Conservation (phyloP, 148 eudicot genomes). For the Fallopia convolvulus region DNA sequence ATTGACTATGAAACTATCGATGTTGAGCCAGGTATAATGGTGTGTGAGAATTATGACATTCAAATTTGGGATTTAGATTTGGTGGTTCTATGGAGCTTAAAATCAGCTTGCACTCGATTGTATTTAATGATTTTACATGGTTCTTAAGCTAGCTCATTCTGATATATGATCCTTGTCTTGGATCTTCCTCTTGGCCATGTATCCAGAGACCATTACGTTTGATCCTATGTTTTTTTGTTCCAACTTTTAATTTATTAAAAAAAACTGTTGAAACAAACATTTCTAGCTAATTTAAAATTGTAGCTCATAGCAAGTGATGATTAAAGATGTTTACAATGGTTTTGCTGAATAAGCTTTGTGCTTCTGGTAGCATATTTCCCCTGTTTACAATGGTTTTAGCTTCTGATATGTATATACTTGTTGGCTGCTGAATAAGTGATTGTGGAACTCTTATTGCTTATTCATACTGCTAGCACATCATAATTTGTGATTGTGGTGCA, state of each 20-base stretch:
- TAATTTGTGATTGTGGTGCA: background rate
- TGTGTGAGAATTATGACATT: background rate
- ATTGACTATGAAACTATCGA: conserved; percentile 76
- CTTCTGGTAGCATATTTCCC: background rate
- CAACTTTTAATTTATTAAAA: too few relatives aligned
- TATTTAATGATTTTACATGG: background rate
- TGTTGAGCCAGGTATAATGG: conserved; percentile 65
- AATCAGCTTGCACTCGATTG: background rate
- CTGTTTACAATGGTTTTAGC: background rate
- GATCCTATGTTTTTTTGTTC: too few relatives aligned
- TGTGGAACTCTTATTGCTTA: background rate
- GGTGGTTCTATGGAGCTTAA: background rate
- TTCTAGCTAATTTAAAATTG: background rate
- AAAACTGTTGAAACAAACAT: too few relatives aligned
- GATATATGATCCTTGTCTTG: background rate
- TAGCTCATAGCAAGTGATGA: background rate
- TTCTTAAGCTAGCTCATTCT: background rate
- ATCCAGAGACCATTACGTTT: too few relatives aligned
- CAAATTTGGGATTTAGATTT: background rate
- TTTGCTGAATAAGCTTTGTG: background rate
- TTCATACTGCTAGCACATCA: background rate
- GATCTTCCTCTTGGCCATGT: too few relatives aligned
- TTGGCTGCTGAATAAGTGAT: background rate
- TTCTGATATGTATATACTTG: background rate
- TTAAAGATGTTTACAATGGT: background rate